phyloP scores from a whole-genome alignment of 2,329 filamentous ascomycete genomes.

The Pseudogymnoascus verrucosus region DNA sequence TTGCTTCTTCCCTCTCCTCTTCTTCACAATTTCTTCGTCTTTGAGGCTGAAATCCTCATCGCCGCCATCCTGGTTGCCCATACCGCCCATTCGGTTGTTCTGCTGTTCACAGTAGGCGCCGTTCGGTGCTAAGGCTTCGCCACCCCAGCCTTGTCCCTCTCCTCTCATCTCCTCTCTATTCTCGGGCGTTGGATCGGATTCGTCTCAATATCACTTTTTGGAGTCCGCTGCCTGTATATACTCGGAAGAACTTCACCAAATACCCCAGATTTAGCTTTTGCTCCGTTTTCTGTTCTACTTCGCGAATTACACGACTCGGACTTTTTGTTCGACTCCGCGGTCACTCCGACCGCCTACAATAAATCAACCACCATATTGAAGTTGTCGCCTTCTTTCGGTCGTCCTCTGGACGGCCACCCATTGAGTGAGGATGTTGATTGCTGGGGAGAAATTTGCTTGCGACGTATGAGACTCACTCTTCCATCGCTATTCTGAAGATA shows the following conservation, averaged over 20 bases:
- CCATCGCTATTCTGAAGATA: background rate
- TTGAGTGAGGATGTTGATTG: conserved; percentile 59
- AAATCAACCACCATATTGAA: conserved; percentile 16
- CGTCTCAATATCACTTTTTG: conserved; percentile 8
- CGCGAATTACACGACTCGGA: conserved; percentile 14
- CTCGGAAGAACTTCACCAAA: conserved; percentile 12
- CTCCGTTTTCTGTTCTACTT: conserved; percentile 11
- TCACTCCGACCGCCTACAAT: conserved; percentile 18
- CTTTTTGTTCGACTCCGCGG: conserved; percentile 2
- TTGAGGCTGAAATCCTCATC: conserved; percentile 14
- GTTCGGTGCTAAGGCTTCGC: conserved; percentile 19
- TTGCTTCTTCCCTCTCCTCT: conserved; percentile 17
- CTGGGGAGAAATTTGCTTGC: conserved; percentile 97
- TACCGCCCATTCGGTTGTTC: conserved; percentile 18
- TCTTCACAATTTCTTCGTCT: conserved; percentile 14
- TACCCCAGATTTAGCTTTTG: conserved; percentile 14
- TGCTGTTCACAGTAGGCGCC: conserved; percentile 18
- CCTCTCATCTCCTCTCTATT: conserved; percentile 17
- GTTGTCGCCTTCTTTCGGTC: conserved; percentile 20
- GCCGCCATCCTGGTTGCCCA: conserved; percentile 17
- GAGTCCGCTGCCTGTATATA: conserved; percentile 9
- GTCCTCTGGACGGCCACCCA: conserved; percentile 17
- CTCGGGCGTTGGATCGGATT: conserved; percentile 5
- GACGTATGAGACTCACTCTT: conserved; percentile 48
- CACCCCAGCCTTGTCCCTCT: conserved; percentile 22